Evolutionary conservation across 257 asterid genomes (phyloP).

Genomic region (Solanum tarapatanum): DNA sequence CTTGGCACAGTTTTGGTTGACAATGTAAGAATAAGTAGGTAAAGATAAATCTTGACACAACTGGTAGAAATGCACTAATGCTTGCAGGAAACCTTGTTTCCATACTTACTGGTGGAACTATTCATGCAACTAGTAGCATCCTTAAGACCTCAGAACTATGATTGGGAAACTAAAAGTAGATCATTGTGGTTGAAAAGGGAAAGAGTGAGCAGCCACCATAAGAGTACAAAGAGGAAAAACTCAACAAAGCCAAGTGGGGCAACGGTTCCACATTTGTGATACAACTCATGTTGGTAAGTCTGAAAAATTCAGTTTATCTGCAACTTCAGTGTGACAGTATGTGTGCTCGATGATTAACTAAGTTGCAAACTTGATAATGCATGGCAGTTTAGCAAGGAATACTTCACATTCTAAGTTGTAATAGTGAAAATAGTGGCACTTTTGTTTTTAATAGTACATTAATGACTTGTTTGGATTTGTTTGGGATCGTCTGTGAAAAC

Average conservation of each 20-base stretch:
- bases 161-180: slow-evolving; percentile 69
- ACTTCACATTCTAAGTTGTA: slow-evolving; percentile 86
- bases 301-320: not conserved
- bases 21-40: slow-evolving; percentile 69
- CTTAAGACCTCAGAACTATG: slow-evolving; percentile 64
- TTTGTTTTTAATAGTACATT: not conserved
- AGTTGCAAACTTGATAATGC: slow-evolving; percentile 7
- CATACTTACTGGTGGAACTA: slow-evolving; percentile 60
- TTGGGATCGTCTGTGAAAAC: not conserved
- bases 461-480: not conserved
- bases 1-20: slow-evolving; percentile 93
- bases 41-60: slow-evolving; percentile 70
- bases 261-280: slow-evolving; percentile 57
- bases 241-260: slow-evolving; percentile 66
- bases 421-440: slow-evolving; percentile 15
- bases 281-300: slow-evolving; percentile 68
- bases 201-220: slow-evolving; percentile 35
- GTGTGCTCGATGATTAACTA: not conserved
- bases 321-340: not conserved
- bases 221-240: slow-evolving; percentile 61
- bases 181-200: slow-evolving; percentile 75
- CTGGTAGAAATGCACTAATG: slow-evolving; percentile 83
- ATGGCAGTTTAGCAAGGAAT: slow-evolving; percentile 69
- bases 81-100: slow-evolving; percentile 82
- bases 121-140: slow-evolving; percentile 61